These are phyloP conservation scores for Miscanthus lutarioriparius DNA, from an alignment of 176 grass and related monocot species.

Conservation along the genomic window DNA sequence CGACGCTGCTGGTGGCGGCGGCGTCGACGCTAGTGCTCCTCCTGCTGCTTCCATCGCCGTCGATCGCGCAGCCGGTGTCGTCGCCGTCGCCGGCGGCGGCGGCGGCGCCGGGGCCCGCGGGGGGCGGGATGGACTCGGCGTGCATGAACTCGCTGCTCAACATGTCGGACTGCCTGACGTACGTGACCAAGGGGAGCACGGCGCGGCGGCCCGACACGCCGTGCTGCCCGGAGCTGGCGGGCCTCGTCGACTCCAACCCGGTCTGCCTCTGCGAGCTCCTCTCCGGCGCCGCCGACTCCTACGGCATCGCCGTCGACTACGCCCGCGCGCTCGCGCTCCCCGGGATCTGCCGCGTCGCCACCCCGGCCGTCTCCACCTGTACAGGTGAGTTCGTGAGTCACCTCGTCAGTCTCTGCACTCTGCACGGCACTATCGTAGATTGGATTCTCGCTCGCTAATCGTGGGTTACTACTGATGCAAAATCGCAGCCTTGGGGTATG, in stretches of 20 bases:
- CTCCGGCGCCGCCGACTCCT: slow-evolving; percentile 65
- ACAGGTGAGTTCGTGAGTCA: slow-evolving; percentile 18
- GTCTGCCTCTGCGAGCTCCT: slow-evolving; percentile 88
- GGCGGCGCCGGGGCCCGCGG: slow-evolving; percentile 35
- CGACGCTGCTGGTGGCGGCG: too few species aligned
- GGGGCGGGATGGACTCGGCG: slow-evolving; percentile 16
- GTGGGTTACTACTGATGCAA: not conserved
- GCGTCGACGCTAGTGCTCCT: not conserved
- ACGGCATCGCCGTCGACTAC: slow-evolving; percentile 80
- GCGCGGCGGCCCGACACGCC: slow-evolving; percentile 49
- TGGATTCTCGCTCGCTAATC: not conserved
- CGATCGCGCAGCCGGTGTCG: not conserved
- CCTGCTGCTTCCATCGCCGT: not conserved
- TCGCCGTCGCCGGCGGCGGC: not conserved
- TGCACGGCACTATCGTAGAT: not conserved
- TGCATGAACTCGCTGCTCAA: slow-evolving; percentile 69
- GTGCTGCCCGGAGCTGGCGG: slow-evolving; percentile 89
- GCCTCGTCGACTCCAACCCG: slow-evolving; percentile 61
- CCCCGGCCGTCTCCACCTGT: slow-evolving; percentile 68
- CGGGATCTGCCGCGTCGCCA: slow-evolving; percentile 63
- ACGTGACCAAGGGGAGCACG: slow-evolving; percentile 68
- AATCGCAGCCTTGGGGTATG: slow-evolving; percentile 49
- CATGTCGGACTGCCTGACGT: slow-evolving; percentile 76
- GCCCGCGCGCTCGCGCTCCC: slow-evolving; percentile 67
- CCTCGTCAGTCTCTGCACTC: slow-evolving; percentile 14